Conservation (phyloP, 2,329 filamentous ascomycete species). For the Calonectria pseudoturangicola region DNA sequence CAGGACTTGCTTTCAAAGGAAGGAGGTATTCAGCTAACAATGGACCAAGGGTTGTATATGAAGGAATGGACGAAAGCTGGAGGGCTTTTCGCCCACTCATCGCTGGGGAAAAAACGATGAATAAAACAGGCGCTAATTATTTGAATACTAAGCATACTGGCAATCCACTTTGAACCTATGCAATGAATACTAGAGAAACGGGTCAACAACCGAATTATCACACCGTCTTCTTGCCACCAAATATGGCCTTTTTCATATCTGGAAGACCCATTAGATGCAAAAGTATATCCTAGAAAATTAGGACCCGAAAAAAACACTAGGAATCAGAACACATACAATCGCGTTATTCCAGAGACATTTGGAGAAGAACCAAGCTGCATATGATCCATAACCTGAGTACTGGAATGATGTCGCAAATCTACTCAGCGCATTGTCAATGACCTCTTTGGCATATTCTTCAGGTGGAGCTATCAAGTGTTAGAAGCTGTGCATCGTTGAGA, state of each 20-base stretch:
- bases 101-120: not conserved
- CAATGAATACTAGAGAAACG: not conserved
- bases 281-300: conserved; percentile 41
- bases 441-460: conserved; percentile 44
- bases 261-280: conserved; percentile 40
- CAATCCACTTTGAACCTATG: not conserved
- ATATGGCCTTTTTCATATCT: conserved; percentile 42
- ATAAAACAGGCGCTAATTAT: too few species aligned
- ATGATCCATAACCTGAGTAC: conserved; percentile 43
- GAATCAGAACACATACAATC: conserved; percentile 18
- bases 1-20: too few species aligned
- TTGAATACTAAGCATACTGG: not conserved
- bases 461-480: conserved; percentile 44
- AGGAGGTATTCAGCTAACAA: too few species aligned
- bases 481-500: not conserved
- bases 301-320: not conserved
- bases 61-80: too few species aligned
- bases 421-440: conserved; percentile 46
- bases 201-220: not conserved
- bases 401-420: conserved; percentile 31
- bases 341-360: conserved; percentile 45
- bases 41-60: too few species aligned
- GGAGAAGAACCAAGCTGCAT: conserved; percentile 44
- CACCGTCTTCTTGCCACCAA: conserved; percentile 16
- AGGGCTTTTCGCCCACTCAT: too few species aligned